Evolutionary conservation across 495 filamentous ascomycete genomes (phyloP).

Genomic region (Coniosporium apollinis): DNA sequence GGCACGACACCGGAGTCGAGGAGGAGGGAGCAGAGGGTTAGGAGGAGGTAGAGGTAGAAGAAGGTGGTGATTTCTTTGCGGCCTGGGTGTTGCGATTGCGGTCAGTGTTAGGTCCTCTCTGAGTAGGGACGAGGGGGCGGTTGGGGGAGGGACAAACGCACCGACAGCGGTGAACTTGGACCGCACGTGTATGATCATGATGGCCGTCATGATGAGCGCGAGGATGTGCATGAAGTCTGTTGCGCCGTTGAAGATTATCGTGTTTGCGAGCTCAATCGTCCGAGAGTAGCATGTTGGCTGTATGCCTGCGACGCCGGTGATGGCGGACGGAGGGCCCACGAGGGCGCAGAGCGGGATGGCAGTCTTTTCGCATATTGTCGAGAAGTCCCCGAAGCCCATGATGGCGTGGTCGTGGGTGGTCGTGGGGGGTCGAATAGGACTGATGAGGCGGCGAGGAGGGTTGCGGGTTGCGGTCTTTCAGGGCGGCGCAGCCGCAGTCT

Average conservation of each 20-base stretch:
- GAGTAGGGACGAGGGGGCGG: constrained; percentile 8
- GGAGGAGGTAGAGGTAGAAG: constrained; percentile 89
- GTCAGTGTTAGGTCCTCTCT: constrained; percentile 1
- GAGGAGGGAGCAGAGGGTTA: constrained; percentile 76
- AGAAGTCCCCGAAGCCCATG: constrained; percentile 88
- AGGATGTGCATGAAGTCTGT: constrained; percentile 85
- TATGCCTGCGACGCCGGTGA: constrained; percentile 57
- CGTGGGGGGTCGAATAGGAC: constrained; percentile 19
- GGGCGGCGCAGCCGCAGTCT: too few relatives aligned
- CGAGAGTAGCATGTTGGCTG: constrained; percentile 85
- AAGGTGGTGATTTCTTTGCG: constrained; percentile 96
- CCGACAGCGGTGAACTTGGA: constrained; percentile 98
- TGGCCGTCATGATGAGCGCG: constrained; percentile 77
- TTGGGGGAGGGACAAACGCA: constrained; percentile 31
- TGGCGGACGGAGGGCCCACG: constrained; percentile 48
- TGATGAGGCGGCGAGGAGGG: constrained; percentile 24
- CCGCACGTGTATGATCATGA: constrained; percentile 93
- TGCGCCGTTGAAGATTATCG: constrained; percentile 92
- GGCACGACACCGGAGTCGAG: constrained; percentile 90
- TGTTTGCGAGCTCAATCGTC: constrained; percentile 92
- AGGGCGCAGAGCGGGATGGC: constrained; percentile 76
- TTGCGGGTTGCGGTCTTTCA: constrained; percentile 14
- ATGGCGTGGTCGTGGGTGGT: constrained; percentile 2
- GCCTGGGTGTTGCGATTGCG: constrained; percentile 35
- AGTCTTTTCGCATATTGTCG: constrained; percentile 68